Base-by-base conservation (phyloP, 768 basidiomycete genomes). In the Lactarius tabidus region DNA sequence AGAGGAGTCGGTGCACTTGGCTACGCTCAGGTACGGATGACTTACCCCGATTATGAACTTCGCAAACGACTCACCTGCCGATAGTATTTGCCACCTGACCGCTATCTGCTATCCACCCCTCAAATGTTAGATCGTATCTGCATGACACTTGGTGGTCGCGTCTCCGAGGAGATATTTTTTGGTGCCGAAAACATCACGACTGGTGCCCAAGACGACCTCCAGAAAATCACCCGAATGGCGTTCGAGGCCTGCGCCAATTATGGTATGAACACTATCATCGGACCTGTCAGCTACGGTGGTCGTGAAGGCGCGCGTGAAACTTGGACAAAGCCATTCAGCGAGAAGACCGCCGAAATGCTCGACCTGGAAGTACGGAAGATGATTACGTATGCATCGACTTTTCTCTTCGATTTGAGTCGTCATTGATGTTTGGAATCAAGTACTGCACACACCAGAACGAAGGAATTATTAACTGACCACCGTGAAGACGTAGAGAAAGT, bases 131-230 rank as follows among this genome's bases (percentile, higher is more conserved):
- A 99, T 75, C 85, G 94, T 61, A 98, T 99, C 79, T 95, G 94
- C 76, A 98, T 98, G 93, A 98, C 97, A 0, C 84, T 99, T 28
- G 97, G 97, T 63, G 97, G 97, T 14, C 91, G 97, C 59, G 96
- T 98, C 9, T 91, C 95, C 0, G 97, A 99, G 77, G 97, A 99
- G 76, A 95, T 99, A 64, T 97, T 98, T 80, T 99, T 99, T 73
- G 93, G 93, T 23, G 65, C 74, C 6, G 89, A 89, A 72, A 92
- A 93, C 70, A 95, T 99, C 75, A 99, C 97, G 2, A 95, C 96
- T 3, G 97, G 97, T 67, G 97, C 97, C 3, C 95, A 98, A 77
- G 97, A 99, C 72, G 97, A 99, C 74, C 80, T 99, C 51, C 93
- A 95, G 77, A 98, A 98, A 79, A 96, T 99, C 67, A 98, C 97